phyloP scores from a whole-genome alignment of 2,329 filamentous ascomycete species.

The Westerdykella ornata region DNA sequence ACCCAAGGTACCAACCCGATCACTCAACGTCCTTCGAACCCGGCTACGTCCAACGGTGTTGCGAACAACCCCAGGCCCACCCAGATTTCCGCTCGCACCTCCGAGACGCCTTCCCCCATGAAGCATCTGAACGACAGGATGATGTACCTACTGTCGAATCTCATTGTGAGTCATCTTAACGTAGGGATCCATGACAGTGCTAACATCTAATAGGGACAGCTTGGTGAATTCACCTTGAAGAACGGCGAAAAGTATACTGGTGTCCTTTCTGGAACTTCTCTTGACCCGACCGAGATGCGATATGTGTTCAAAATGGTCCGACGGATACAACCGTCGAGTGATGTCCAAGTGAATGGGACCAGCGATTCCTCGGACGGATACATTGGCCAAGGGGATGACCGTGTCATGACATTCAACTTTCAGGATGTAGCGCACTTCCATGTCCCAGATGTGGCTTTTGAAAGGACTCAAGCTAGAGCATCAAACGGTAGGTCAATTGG shows the following conservation, averaged over 20 bases:
- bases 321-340: constrained; percentile 39
- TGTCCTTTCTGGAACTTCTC: constrained; percentile 52
- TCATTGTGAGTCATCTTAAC: constrained; percentile 46
- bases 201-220: constrained; percentile 45
- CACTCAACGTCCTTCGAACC: constrained; percentile 49
- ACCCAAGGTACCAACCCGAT: constrained; percentile 55
- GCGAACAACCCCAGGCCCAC: constrained; percentile 39
- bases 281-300: constrained; percentile 48
- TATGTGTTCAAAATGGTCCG: constrained; percentile 62
- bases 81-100: constrained; percentile 29
- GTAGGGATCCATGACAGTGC: constrained; percentile 1
- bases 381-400: constrained; percentile 43
- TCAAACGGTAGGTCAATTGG: constrained; percentile 50
- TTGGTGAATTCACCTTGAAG: constrained; percentile 51
- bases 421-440: constrained; percentile 54
- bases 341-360: constrained; percentile 43
- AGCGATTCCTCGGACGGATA: constrained; percentile 39
- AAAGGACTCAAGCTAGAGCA: constrained; percentile 46
- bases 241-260: constrained; percentile 56
- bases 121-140: constrained; percentile 56
- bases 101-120: constrained; percentile 49
- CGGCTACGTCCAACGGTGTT: constrained; percentile 50
- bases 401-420: constrained; percentile 55
- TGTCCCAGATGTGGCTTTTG: constrained; percentile 48
- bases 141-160: constrained; percentile 52